Base-by-base conservation (phyloP, 2,329 filamentous ascomycete species). In the Cytospora paraplurivora region DNA sequence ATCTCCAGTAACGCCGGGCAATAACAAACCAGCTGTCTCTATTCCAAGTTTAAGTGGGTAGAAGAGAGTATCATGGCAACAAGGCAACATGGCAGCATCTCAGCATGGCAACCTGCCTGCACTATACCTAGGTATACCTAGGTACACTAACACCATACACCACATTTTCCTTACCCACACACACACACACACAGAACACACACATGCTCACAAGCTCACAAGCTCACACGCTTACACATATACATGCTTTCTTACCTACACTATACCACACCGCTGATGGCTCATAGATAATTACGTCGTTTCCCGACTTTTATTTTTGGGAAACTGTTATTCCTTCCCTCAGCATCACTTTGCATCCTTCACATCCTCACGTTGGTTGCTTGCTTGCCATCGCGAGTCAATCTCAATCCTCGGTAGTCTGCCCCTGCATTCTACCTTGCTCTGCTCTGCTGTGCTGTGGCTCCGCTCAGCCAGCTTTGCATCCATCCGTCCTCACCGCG, bases 11-110 rank as follows among this genome's bases (percentile, higher is more conserved):
- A 47, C 44, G 44, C 56, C 62, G 50, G 56, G 61, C 55, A 63
- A 63, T 63, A 63, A 63, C 62, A 63, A 63, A 63, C 55, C 51
- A 63, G 56, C 50, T 38, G 50, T n/a, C 44, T 47, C 44, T 47
- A 21, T 21, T 21, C 44, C 55, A 21, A 17, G 13, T 56, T 44
- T 17, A 17, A 13, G 34, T 54, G 37, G 27, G 27, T 27, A 27
- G 44, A 51, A 50, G 37, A 10, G 37, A 7, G 17, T 44, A 19
- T n/a, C 44, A 47, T n/a, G 44, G 44, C 44, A 19, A 44, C 41
- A 44, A n/a, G 41, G 17, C 41, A 47, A 47, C 44, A 47, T 47
- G 38, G 38, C 17, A 44, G 15, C 37, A 47, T 27, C 27, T 27
- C 27, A 27, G 27, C 44, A 47, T 19, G 41, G n/a, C 41, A 47